Evolutionary conservation across 352 stramenopile genomes (phyloP).

Genomic region (Phytophthora citricola): DNA sequence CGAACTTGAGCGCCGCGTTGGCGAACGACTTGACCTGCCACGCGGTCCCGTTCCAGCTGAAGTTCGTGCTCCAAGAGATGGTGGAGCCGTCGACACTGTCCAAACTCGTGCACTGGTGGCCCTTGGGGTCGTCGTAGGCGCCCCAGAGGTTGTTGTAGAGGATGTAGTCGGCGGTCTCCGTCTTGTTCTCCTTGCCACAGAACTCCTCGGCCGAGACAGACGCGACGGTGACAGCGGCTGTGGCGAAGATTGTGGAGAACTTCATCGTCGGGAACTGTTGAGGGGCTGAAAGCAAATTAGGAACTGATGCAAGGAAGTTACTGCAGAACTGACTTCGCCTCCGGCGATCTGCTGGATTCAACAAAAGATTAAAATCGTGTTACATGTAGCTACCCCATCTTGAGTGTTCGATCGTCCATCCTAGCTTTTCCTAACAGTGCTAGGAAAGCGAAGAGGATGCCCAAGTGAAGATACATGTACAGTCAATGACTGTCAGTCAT

Average conservation of each 20-base stretch:
- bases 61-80: slow-evolving; percentile 14
- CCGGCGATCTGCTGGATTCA: neutral
- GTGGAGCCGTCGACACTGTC: slow-evolving; percentile 8
- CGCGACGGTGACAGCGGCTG: too few species aligned
- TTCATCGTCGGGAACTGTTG: neutral
- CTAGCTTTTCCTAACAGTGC: too few species aligned
- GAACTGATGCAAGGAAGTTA: neutral
- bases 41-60: slow-evolving; percentile 12
- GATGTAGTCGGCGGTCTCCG: slow-evolving; percentile 37
- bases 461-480: too few species aligned
- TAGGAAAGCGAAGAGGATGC: too few species aligned
- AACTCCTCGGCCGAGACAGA: slow-evolving; percentile 5
- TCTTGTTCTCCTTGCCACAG: slow-evolving; percentile 38
- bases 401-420: too few species aligned
- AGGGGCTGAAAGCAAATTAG: neutral
- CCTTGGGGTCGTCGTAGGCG: slow-evolving; percentile 26
- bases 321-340: neutral
- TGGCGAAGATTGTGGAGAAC: slow-evolving; percentile 8
- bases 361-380: too few species aligned
- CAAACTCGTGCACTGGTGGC: slow-evolving; percentile 11
- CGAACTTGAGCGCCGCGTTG: slow-evolving; percentile 7
- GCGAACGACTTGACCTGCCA: slow-evolving; percentile 15
- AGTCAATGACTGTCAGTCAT: too few species aligned
- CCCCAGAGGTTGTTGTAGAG: slow-evolving; percentile 51
- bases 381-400: too few species aligned